Evolutionary conservation across 1,139 yeast species (phyloP).

Genomic region (Saccharomyces hybrid): DNA sequence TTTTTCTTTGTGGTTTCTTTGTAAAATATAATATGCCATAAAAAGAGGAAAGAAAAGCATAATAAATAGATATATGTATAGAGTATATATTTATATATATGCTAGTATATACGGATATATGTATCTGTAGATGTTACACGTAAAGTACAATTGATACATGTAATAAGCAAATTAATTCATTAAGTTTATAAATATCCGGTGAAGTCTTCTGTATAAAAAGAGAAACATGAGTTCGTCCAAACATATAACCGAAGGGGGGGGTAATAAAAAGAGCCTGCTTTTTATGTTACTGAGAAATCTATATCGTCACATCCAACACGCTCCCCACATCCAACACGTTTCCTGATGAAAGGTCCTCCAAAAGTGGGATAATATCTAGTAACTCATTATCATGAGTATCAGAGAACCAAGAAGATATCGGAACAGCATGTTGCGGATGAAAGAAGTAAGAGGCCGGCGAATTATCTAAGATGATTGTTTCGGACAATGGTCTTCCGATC

Average conservation of each 20-base stretch:
- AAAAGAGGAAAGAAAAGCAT: background rate
- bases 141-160: background rate
- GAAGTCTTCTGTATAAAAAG: background rate
- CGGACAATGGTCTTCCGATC: conserved; percentile 84
- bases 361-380: conserved; percentile 80
- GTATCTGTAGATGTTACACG: background rate
- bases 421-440: conserved; percentile 97
- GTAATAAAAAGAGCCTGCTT: background rate
- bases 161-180: background rate
- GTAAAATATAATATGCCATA: background rate
- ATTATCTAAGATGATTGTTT: conserved; percentile 85
- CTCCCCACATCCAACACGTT: conserved; percentile 73
- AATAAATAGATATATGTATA: background rate
- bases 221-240: background rate
- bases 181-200: background rate
- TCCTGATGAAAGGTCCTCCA: conserved; percentile 67
- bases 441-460: conserved; percentile 95
- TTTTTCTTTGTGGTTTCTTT: background rate
- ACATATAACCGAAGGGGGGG: background rate
- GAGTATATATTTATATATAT: background rate
- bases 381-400: conserved; percentile 96
- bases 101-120: background rate
- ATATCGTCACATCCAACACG: conserved; percentile 69
- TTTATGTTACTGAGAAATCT: background rate
- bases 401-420: conserved; percentile 98